Evolutionary conservation across 495 filamentous ascomycete species (phyloP).

Genomic region (Cercophora sp.): DNA sequence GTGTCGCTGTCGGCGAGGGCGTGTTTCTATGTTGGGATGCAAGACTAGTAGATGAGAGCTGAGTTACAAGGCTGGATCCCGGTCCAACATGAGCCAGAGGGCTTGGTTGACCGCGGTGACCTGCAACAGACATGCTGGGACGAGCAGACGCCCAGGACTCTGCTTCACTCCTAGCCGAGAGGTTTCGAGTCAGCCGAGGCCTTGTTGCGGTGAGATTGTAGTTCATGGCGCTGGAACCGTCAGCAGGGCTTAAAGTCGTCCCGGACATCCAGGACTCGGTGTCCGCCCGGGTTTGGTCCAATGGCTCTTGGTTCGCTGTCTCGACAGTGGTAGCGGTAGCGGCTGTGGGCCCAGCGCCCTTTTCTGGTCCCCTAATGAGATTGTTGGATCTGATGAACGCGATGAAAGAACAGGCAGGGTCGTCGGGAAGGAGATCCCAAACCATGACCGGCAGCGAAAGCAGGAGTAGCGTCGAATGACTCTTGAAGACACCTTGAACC

Average conservation of each 20-base stretch:
- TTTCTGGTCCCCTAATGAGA: conserved; percentile 17
- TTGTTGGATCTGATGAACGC: conserved; percentile 50
- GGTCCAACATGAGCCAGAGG: background rate
- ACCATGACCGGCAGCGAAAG: conserved; percentile 48
- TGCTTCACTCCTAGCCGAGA: conserved; percentile 4
- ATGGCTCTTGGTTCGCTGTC: background rate
- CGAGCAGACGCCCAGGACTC: conserved; percentile 7
- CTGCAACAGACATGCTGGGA: background rate
- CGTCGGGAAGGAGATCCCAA: conserved; percentile 50
- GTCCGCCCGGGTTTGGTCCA: conserved; percentile 16
- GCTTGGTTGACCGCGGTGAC: background rate
- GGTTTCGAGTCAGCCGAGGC: background rate
- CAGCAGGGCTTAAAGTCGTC: conserved; percentile 24
- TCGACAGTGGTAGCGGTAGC: background rate
- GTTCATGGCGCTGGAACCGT: background rate
- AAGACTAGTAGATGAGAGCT: conserved; percentile 8
- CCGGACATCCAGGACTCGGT: conserved; percentile 27
- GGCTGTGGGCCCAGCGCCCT: background rate
- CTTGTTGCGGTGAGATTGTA: background rate
- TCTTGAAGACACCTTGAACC: conserved; percentile 51
- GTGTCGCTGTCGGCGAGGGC: conserved; percentile 10
- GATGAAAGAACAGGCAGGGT: conserved; percentile 49
- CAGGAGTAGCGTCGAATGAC: conserved; percentile 47
- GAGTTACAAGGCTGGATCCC: background rate
- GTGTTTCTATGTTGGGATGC: conserved; percentile 10